Evolutionary conservation across 1,284 basidiomycete genomes (phyloP).

Genomic region (Leccinum fuscescens): DNA sequence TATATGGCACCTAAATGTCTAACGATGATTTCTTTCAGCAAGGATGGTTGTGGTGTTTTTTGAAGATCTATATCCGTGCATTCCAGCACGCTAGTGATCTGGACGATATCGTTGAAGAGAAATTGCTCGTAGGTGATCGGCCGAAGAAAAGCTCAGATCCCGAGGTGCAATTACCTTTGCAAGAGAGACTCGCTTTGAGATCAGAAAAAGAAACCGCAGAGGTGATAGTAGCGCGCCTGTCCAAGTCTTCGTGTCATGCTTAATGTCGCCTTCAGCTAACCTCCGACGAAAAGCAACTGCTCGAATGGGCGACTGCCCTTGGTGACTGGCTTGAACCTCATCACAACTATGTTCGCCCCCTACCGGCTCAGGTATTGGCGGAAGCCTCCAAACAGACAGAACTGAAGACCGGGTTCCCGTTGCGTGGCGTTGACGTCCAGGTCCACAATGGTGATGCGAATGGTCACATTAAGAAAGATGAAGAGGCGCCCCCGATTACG

Average conservation of each 20-base stretch:
- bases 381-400: constrained; percentile 70
- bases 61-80: constrained; percentile 72
- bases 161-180: constrained; percentile 50
- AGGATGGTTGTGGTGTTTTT: constrained; percentile 70
- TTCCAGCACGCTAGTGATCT: constrained; percentile 76
- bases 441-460: constrained; percentile 45
- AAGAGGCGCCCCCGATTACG: constrained; percentile 58
- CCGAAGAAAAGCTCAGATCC: constrained; percentile 60
- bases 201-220: constrained; percentile 55
- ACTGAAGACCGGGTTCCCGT: constrained; percentile 63
- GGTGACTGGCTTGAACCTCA: constrained; percentile 74
- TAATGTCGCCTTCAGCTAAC: constrained; percentile 51
- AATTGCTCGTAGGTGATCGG: constrained; percentile 72
- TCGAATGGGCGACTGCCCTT: constrained; percentile 58
- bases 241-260: neutral
- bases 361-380: constrained; percentile 63
- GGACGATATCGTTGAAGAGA: constrained; percentile 73
- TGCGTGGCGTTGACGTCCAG: constrained; percentile 58
- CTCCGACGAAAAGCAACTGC: constrained; percentile 52
- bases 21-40: constrained; percentile 37
- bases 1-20: neutral
- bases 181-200: constrained; percentile 52
- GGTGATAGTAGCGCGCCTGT: constrained; percentile 36
- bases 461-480: constrained; percentile 62
- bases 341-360: constrained; percentile 68